Evolutionary conservation across 2,329 filamentous ascomycete species (phyloP).

Genomic region (Drechslerella coelobrocha): DNA sequence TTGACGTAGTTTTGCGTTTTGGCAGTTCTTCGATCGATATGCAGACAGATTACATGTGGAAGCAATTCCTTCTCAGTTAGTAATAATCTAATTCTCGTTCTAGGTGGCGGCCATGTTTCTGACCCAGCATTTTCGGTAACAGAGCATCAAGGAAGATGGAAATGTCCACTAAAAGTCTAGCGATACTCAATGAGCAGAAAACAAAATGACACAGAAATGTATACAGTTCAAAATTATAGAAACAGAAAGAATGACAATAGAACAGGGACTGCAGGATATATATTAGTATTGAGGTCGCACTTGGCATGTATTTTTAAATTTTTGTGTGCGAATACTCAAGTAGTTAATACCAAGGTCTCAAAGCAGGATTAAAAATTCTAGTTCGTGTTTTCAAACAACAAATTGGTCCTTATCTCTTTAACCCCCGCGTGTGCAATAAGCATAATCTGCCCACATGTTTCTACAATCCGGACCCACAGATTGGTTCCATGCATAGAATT

Average conservation of each 20-base stretch:
- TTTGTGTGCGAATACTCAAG: background rate
- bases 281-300: background rate
- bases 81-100: too few species aligned
- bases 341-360: background rate
- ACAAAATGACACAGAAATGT: background rate
- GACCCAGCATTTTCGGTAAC: background rate
- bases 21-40: background rate
- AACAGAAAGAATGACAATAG: background rate
- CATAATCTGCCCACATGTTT: conserved; percentile 47
- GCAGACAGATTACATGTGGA: too few species aligned
- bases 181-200: background rate
- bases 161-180: background rate
- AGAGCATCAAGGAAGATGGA: background rate
- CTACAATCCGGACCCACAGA: conserved; percentile 50
- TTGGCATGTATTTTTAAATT: background rate
- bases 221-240: background rate
- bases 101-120: background rate
- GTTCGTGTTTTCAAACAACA: conserved; percentile 7
- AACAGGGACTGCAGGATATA: background rate
- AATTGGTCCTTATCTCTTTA: background rate
- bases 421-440: conserved; percentile 20
- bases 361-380: background rate
- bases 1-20: background rate
- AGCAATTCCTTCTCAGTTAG: too few species aligned
- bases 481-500: conserved; percentile 52